Evolutionary conservation across 371 early-diverging fungal species (phyloP).

Genomic region (Coemansia sp.): DNA sequence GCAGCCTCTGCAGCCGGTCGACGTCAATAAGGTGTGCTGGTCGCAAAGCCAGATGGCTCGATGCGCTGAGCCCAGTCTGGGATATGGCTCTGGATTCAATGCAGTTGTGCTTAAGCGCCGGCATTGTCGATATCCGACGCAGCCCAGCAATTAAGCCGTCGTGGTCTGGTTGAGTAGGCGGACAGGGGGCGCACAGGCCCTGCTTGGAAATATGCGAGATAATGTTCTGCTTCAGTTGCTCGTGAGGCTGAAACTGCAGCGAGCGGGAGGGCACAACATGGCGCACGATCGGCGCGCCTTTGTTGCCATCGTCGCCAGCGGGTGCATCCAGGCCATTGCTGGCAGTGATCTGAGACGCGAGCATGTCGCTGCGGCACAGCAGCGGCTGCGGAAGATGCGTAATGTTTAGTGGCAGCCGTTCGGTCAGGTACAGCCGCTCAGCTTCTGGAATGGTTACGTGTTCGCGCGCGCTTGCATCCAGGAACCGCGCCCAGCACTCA

Average conservation of each 20-base stretch:
- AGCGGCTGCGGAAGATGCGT: slow-evolving; percentile 28
- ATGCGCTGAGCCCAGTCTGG: not conserved
- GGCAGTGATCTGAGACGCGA: slow-evolving; percentile 1
- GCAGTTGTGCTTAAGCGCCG: slow-evolving; percentile 1
- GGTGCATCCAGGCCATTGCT: not conserved
- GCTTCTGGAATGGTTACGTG: slow-evolving; percentile 18
- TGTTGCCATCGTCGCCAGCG: too few species aligned
- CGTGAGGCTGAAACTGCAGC: slow-evolving; percentile 15
- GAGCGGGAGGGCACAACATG: slow-evolving; percentile 6
- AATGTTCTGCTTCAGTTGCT: slow-evolving; percentile 20
- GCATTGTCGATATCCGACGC: slow-evolving; percentile 36
- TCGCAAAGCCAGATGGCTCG: not conserved
- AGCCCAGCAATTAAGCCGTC: not conserved
- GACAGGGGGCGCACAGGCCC: not conserved
- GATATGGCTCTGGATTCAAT: not conserved
- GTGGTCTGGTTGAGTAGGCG: not conserved
- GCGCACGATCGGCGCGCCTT: not conserved
- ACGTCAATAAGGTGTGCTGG: slow-evolving; percentile 12
- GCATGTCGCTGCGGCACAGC: slow-evolving; percentile 31
- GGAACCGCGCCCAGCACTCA: slow-evolving; percentile 41
- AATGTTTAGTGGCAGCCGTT: slow-evolving; percentile 36
- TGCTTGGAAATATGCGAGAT: slow-evolving; percentile 4
- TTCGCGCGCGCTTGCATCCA: slow-evolving; percentile 14
- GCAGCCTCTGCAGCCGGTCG: slow-evolving; percentile 17
- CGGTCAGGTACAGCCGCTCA: slow-evolving; percentile 29